These are phyloP conservation scores for Eimeria acervulina DNA, from an alignment of 169 alveolate species.

Conservation along the genomic window DNA sequence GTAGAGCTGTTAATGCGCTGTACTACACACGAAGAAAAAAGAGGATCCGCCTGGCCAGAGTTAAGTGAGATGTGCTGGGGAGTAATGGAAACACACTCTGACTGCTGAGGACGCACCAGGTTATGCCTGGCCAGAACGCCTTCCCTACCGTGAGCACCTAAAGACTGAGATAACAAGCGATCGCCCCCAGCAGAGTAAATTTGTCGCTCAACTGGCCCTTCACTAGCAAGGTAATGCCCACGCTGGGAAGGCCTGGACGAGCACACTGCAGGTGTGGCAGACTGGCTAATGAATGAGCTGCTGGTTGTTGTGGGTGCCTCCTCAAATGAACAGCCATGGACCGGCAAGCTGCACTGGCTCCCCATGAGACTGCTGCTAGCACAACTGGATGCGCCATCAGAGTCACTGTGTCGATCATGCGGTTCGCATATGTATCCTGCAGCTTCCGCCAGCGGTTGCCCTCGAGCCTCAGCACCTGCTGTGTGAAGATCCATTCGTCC, in stretches of 20 bases:
- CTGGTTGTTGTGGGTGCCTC: slow-evolving; percentile 59
- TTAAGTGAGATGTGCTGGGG: slow-evolving; percentile 1
- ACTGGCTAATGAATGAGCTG: slow-evolving; percentile 71
- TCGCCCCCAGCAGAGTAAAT: slow-evolving; percentile 23
- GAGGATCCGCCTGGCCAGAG: slow-evolving; percentile 35
- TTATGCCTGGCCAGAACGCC: not conserved
- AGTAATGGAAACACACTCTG: not conserved
- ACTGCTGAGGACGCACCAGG: not conserved
- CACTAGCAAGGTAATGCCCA: slow-evolving; percentile 6
- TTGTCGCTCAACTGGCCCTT: slow-evolving; percentile 35
- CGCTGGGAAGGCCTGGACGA: slow-evolving; percentile 35
- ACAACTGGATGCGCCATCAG: slow-evolving; percentile 67
- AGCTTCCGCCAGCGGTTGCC: not conserved
- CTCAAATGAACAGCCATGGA: slow-evolving; percentile 14
- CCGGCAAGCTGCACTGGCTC: slow-evolving; percentile 52
- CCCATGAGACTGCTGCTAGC: slow-evolving; percentile 71
- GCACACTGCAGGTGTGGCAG: slow-evolving; percentile 43
- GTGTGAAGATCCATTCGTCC: slow-evolving; percentile 6
- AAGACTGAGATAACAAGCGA: not conserved
- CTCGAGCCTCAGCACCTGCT: slow-evolving; percentile 9
- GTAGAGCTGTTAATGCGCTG: slow-evolving; percentile 73
- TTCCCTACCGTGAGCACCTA: slow-evolving; percentile 2
- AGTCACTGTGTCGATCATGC: not conserved
- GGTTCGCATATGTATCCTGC: not conserved
- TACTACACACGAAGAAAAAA: slow-evolving; percentile 6